A percentile compares a stretch with the other conserved stretches of the same genome.
Conservation (phyloP, 2,329 filamentous ascomycete genomes). For the Arthrinium puccinioides region DNA sequence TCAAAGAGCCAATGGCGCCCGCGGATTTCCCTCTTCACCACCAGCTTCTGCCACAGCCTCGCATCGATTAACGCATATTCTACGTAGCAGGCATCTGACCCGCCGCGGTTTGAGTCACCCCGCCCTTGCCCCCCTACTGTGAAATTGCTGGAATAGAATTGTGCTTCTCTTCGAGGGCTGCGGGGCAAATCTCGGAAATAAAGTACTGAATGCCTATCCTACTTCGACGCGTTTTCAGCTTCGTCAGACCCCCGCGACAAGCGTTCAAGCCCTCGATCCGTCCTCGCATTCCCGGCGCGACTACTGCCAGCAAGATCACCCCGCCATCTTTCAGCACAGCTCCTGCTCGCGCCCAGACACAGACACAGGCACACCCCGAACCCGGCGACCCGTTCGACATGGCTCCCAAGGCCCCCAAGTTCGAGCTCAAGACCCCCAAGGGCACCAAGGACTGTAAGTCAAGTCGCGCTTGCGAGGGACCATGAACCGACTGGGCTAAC, state of each 20-base stretch:
- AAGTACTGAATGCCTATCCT: constrained; percentile 10
- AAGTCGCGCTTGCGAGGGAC: constrained; percentile 9
- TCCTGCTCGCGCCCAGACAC: constrained; percentile 1
- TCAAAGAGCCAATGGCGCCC: too few relatives aligned
- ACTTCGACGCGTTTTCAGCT: constrained; percentile 6
- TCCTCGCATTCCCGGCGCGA: neutral
- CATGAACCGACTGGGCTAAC: constrained; percentile 10
- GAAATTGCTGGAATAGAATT: too few relatives aligned
- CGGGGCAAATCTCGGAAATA: neutral
- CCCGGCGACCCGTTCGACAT: constrained; percentile 14
- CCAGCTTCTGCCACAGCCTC: too few relatives aligned
- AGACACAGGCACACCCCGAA: neutral
- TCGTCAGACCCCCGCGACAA: constrained; percentile 2
- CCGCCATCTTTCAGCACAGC: constrained; percentile 5
- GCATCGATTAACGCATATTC: too few relatives aligned
- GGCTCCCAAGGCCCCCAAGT: constrained; percentile 38
- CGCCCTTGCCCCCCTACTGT: too few relatives aligned
- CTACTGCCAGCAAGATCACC: constrained; percentile 3
- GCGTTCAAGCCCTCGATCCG: neutral
- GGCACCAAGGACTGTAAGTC: constrained; percentile 73
- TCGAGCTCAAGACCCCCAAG: constrained; percentile 82
- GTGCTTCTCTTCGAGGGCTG: too few relatives aligned
- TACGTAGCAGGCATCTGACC: too few relatives aligned
- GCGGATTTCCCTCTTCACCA: too few relatives aligned
- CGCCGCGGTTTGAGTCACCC: too few relatives aligned